Evolutionary conservation across 192 early-diverging fungal species (phyloP).

Genomic region (Backusella luteola): DNA sequence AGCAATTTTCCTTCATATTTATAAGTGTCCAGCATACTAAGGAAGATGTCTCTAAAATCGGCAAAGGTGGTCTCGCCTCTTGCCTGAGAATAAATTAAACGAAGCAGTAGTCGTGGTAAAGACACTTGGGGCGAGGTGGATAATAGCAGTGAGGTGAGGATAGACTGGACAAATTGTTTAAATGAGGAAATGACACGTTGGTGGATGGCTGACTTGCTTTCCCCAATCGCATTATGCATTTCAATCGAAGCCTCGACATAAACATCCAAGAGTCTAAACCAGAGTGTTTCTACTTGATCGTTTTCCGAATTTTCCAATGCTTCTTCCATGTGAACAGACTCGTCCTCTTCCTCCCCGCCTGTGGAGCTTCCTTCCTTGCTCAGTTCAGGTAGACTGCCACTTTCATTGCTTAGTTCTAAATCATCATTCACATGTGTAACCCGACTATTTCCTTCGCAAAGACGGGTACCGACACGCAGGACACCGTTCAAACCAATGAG

Average conservation of each 20-base stretch:
- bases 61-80: conserved; percentile 49
- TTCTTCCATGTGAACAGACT: not conserved
- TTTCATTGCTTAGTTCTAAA: conserved; percentile 29
- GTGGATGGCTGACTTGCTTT: conserved; percentile 10
- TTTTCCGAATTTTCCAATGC: conserved; percentile 29
- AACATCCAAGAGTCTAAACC: conserved; percentile 57
- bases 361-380: conserved; percentile 1
- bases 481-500: conserved; percentile 56
- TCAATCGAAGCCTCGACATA: conserved; percentile 56
- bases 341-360: not conserved
- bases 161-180: conserved; percentile 58
- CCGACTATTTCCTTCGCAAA: conserved; percentile 52
- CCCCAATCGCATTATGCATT: conserved; percentile 27
- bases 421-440: not conserved
- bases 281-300: conserved; percentile 49
- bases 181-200: conserved; percentile 49
- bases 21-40: conserved; percentile 63
- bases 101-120: conserved; percentile 49
- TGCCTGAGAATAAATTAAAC: conserved; percentile 53
- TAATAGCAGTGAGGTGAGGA: conserved; percentile 52
- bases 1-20: conserved; percentile 62
- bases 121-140: conserved; percentile 61
- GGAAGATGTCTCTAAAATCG: conserved; percentile 58
- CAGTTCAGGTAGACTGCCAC: not conserved
- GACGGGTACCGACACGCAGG: conserved; percentile 52